A percentile compares a stretch with the other conserved stretches of the same genome.
Conservation (phyloP, 2,329 filamentous ascomycete genomes). For the Penicillium sp. region DNA sequence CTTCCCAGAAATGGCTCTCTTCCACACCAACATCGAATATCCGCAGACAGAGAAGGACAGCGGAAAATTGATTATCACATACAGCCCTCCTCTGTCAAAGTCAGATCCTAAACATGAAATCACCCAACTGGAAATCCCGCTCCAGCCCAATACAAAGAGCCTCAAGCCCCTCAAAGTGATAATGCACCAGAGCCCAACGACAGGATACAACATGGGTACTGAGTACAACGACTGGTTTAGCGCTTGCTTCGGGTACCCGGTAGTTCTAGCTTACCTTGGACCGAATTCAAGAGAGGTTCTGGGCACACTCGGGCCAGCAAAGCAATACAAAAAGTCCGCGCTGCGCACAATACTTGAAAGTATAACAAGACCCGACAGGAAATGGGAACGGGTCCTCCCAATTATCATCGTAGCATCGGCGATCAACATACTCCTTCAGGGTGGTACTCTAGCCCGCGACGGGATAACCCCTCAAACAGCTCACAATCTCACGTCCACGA, state of each 20-base stretch:
- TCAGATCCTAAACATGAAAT: slow-evolving; percentile 23
- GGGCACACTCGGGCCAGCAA: slow-evolving; percentile 56
- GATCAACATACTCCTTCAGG: background rate
- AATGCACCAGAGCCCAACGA: slow-evolving; percentile 59
- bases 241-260: slow-evolving; percentile 60
- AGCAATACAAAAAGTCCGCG: slow-evolving; percentile 10
- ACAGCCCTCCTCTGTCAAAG: slow-evolving; percentile 27
- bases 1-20: slow-evolving; percentile 62
- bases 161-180: slow-evolving; percentile 53
- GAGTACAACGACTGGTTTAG: slow-evolving; percentile 66
- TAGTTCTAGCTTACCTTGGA: slow-evolving; percentile 65
- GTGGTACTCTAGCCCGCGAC: background rate
- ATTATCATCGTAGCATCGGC: background rate
- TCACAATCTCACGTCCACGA: background rate
- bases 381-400: background rate
- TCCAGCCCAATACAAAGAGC: slow-evolving; percentile 51
- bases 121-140: slow-evolving; percentile 53
- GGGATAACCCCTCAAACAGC: background rate
- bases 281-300: slow-evolving; percentile 59
- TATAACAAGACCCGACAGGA: background rate
- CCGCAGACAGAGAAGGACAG: slow-evolving; percentile 17
- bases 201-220: slow-evolving; percentile 62
- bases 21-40: slow-evolving; percentile 56
- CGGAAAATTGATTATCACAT: slow-evolving; percentile 44
- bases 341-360: background rate